Evolutionary conservation across 495 filamentous ascomycete genomes (phyloP).

Genomic region (Penicillium lagena): DNA sequence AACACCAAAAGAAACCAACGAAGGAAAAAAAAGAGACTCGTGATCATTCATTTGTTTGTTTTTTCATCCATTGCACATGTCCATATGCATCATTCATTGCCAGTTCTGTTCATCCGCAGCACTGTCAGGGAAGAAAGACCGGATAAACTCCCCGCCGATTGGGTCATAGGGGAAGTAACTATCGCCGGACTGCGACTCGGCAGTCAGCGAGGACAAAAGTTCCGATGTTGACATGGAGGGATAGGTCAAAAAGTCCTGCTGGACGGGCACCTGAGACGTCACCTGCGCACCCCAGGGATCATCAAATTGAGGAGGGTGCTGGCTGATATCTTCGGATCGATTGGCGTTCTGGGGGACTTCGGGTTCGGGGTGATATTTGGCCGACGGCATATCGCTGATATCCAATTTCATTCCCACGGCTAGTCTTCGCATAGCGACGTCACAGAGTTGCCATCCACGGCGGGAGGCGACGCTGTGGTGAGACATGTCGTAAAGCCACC

Average conservation of each 20-base stretch:
- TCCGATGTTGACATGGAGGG: slow-evolving; percentile 3
- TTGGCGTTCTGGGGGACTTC: slow-evolving; percentile 1
- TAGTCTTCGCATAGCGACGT: slow-evolving; percentile 33
- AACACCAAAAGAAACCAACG: too few relatives aligned
- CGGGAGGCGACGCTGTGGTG: slow-evolving; percentile 46
- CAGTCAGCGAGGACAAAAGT: slow-evolving; percentile 1
- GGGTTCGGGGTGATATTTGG: slow-evolving; percentile 16
- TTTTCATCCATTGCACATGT: too few relatives aligned
- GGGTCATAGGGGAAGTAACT: slow-evolving; percentile 41
- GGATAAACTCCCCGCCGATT: slow-evolving; percentile 39
- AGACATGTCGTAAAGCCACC: slow-evolving; percentile 51
- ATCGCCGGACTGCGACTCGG: slow-evolving; percentile 11
- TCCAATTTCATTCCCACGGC: slow-evolving; percentile 37
- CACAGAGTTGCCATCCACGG: slow-evolving; percentile 54
- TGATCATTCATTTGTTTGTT: too few relatives aligned
- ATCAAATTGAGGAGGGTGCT: too few relatives aligned
- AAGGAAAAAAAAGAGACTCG: too few relatives aligned
- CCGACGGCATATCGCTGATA: slow-evolving; percentile 28
- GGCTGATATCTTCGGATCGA: neutral
- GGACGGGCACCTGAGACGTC: too few relatives aligned
- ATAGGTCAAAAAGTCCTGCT: neutral
- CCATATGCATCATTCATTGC: too few relatives aligned
- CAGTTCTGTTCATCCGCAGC: slow-evolving; percentile 14
- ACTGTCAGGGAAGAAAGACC: slow-evolving; percentile 35
- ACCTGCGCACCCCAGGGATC: neutral